Percentiles rank a stretch among this genome's conserved stretches.
Evolutionary conservation across 345 rosid genomes (phyloP).

Genomic region (Salix exigua): DNA sequence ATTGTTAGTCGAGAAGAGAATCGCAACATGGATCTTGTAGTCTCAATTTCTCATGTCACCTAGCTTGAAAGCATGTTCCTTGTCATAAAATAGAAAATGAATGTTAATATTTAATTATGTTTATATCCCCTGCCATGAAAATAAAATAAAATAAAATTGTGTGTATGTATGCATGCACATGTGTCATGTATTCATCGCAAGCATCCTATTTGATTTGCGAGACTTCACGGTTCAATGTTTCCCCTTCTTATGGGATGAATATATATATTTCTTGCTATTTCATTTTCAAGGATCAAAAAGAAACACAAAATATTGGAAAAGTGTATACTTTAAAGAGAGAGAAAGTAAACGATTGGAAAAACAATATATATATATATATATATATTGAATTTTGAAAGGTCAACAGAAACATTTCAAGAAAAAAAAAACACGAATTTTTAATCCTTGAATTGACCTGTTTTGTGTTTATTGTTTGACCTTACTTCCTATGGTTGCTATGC

Average conservation of each 20-base stretch:
- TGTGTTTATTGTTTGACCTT: too few species aligned
- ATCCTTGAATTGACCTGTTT: too few species aligned
- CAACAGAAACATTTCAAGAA: not conserved
- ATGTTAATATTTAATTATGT: not conserved
- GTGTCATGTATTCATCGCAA: not conserved
- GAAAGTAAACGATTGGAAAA: not conserved
- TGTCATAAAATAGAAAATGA: not conserved
- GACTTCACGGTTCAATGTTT: not conserved
- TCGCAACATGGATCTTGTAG: not conserved
- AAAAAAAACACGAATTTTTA: too few species aligned
- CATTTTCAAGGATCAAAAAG: not conserved
- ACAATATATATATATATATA: not conserved
- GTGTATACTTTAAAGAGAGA: accelerated
- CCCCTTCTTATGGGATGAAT: not conserved
- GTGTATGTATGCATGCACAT: not conserved
- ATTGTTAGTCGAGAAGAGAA: too few species aligned
- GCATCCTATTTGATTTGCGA: not conserved
- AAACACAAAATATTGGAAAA: not conserved
- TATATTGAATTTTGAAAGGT: not conserved
- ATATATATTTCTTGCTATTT: not conserved
- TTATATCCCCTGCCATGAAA: not conserved
- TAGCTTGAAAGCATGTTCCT: not conserved
- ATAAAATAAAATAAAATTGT: too few species aligned
- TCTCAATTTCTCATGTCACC: not conserved
- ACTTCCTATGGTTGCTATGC: too few species aligned